phyloP scores from a whole-genome alignment of 768 basidiomycete species.

The Panaeolus cyanescens region DNA sequence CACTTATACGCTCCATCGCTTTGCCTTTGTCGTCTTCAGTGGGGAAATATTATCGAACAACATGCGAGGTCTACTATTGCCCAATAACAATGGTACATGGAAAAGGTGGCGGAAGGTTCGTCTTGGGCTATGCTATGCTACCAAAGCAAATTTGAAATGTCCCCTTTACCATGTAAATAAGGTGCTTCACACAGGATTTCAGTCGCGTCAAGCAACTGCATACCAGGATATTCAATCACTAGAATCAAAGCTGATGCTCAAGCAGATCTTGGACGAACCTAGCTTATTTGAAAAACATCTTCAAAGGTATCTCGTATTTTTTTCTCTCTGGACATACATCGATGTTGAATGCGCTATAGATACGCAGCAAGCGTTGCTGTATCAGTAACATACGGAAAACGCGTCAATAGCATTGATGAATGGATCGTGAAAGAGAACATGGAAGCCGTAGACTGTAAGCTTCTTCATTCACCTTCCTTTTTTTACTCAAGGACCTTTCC shows the following conservation, averaged over 20 bases:
- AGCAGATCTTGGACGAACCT: constrained; percentile 41
- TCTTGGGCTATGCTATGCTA: background rate
- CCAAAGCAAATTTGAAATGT: background rate
- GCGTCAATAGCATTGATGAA: constrained; percentile 45
- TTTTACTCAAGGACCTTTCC: background rate
- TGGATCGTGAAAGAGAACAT: constrained; percentile 51
- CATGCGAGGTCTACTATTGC: constrained; percentile 45
- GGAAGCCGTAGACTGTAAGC: constrained; percentile 43
- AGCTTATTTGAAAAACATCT: constrained; percentile 40
- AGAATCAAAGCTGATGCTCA: constrained; percentile 45
- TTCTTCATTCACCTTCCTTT: background rate
- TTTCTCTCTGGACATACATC: background rate
- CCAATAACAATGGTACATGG: constrained; percentile 43
- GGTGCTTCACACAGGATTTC: constrained; percentile 47
- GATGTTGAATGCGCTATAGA: constrained; percentile 17
- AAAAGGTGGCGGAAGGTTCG: constrained; percentile 47
- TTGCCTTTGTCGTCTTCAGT: constrained; percentile 18
- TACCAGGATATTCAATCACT: constrained; percentile 49
- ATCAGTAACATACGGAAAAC: constrained; percentile 43
- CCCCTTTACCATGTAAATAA: constrained; percentile 17
- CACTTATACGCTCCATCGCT: background rate
- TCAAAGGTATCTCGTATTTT: constrained; percentile 28
- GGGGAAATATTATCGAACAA: constrained; percentile 50
- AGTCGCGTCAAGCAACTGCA: constrained; percentile 39
- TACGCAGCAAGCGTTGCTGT: constrained; percentile 48